Evolutionary conservation across 2,329 filamentous ascomycete species (phyloP).

Genomic region (Hortaea werneckii): DNA sequence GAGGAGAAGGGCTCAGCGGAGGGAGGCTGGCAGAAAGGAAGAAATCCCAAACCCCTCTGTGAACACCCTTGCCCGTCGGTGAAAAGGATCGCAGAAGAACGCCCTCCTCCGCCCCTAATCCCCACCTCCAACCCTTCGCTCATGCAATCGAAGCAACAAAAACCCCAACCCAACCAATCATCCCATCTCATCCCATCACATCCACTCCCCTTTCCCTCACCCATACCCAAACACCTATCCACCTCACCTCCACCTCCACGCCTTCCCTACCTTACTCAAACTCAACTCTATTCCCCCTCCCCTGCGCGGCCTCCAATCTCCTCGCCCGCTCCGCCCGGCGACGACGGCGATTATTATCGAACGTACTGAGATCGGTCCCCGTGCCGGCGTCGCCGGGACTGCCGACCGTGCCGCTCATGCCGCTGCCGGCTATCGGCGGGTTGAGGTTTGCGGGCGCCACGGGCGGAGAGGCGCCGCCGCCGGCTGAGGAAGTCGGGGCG

Average conservation of each 20-base stretch:
- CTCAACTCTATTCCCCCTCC: constrained; percentile 2
- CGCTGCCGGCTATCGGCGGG: constrained; percentile 11
- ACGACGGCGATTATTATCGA: constrained; percentile 44
- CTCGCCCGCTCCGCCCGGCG: constrained; percentile 44
- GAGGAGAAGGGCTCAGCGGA: too few species aligned
- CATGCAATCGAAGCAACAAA: too few species aligned
- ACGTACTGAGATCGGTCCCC: constrained; percentile 33
- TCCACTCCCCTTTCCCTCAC: too few species aligned
- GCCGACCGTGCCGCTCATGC: constrained; percentile 11
- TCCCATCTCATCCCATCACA: too few species aligned
- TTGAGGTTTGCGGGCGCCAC: not conserved
- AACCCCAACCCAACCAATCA: too few species aligned
- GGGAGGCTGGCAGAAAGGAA: too few species aligned
- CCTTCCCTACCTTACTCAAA: not conserved
- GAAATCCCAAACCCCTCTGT: too few species aligned
- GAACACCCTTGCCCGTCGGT: too few species aligned
- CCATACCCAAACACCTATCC: too few species aligned
- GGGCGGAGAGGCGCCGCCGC: constrained; percentile 6
- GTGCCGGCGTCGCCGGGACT: constrained; percentile 30
- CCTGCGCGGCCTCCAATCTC: constrained; percentile 24
- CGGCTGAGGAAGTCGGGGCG: constrained; percentile 1
- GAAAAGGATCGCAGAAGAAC: too few species aligned
- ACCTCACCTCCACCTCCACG: not conserved
- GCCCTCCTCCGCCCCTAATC: too few species aligned
- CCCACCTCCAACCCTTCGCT: too few species aligned